phyloP scores from a whole-genome alignment of 805 yeast species.

The Candida orba region DNA sequence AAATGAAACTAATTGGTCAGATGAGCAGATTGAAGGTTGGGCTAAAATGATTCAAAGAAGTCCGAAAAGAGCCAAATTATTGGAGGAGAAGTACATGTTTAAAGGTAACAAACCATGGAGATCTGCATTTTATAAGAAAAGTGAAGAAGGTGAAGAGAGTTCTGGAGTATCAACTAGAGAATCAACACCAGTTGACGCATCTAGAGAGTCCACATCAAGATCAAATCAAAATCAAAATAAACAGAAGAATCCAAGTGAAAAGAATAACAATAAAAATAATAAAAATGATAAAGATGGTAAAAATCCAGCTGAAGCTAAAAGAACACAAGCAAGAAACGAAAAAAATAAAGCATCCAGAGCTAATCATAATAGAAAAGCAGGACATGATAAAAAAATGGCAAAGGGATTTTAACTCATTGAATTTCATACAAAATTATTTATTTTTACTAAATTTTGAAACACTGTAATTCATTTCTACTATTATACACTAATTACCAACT shows the following conservation, averaged over 20 bases:
- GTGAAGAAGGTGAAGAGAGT: no score
- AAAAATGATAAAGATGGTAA: background rate
- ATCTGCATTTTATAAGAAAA: slow-evolving; percentile 11
- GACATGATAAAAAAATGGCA: slow-evolving; percentile 49
- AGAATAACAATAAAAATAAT: background rate
- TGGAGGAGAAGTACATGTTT: slow-evolving; percentile 57
- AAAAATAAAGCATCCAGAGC: slow-evolving; percentile 50
- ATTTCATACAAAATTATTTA: background rate
- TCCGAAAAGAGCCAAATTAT: slow-evolving; percentile 50
- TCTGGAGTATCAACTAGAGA: background rate
- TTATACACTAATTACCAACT: slow-evolving; percentile 1
- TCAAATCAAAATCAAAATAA: background rate
- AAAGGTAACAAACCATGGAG: slow-evolving; percentile 32
- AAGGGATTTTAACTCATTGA: slow-evolving; percentile 1
- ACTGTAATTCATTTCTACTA: no score
- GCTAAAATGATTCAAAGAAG: slow-evolving; percentile 62
- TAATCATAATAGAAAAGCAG: slow-evolving; percentile 60
- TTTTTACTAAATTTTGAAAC: background rate
- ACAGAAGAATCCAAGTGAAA: background rate
- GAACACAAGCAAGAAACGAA: slow-evolving; percentile 38
- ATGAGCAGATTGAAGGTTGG: slow-evolving; percentile 95
- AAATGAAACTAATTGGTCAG: slow-evolving; percentile 59
- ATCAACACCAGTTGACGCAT: background rate
- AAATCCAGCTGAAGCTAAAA: slow-evolving; percentile 20
- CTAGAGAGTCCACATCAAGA: background rate